Evolutionary conservation across 495 filamentous ascomycete species (phyloP).

Genomic region (Saxophila tyrrhenica): DNA sequence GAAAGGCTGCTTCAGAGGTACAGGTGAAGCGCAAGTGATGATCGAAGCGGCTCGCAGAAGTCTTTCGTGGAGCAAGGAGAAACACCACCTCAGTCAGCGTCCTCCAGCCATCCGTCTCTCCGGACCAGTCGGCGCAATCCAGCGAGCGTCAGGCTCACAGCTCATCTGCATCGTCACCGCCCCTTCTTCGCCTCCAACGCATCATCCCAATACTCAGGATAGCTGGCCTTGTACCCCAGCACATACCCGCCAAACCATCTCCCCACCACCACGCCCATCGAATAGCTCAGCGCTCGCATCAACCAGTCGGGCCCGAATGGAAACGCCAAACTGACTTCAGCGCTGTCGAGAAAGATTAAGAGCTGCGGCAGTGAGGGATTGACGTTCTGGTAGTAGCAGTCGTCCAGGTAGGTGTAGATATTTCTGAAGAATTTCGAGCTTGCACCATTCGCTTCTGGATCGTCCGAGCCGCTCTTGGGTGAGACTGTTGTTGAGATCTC

Average conservation of each 20-base stretch:
- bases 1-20: not conserved
- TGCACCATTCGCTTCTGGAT: slow-evolving; percentile 7
- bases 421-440: slow-evolving; percentile 14
- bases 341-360: slow-evolving; percentile 5
- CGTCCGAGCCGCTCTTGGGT: not conserved
- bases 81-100: too few relatives aligned
- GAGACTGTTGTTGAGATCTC: slow-evolving; percentile 11
- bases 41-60: too few relatives aligned
- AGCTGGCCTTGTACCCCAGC: slow-evolving; percentile 9
- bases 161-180: too few relatives aligned
- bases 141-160: too few relatives aligned
- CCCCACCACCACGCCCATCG: slow-evolving; percentile 7
- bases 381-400: slow-evolving; percentile 6
- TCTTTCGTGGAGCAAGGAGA: too few relatives aligned
- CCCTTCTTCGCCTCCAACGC: slow-evolving; percentile 1
- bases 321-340: slow-evolving; percentile 12
- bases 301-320: slow-evolving; percentile 8
- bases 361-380: slow-evolving; percentile 6
- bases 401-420: slow-evolving; percentile 11
- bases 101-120: too few relatives aligned
- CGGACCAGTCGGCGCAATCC: too few relatives aligned
- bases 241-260: slow-evolving; percentile 6
- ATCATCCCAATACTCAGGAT: slow-evolving; percentile 9
- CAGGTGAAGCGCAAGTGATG: not conserved
- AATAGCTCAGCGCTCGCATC: slow-evolving; percentile 5